phyloP scores from a whole-genome alignment of 2,329 filamentous ascomycete species.

The Sclerotinia glacialis region DNA sequence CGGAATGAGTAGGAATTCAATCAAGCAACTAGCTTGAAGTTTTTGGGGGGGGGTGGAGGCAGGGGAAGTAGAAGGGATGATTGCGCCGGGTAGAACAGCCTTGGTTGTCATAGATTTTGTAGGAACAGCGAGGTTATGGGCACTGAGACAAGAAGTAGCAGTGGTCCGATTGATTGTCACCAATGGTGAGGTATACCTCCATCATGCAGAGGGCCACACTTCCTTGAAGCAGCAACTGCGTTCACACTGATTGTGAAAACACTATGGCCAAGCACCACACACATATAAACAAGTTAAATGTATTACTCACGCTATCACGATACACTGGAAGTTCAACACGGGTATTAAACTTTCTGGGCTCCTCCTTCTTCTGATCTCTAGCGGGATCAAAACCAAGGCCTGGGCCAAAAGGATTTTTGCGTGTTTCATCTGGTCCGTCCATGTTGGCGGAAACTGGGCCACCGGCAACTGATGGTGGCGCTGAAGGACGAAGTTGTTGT shows the following conservation, averaged over 20 bases:
- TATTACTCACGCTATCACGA: slow-evolving; percentile 17
- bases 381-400: slow-evolving; percentile 48
- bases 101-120: neutral
- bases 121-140: neutral
- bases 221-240: slow-evolving; percentile 8
- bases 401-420: slow-evolving; percentile 26
- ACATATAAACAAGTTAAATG: neutral
- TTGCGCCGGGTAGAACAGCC: neutral
- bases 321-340: slow-evolving; percentile 50
- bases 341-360: slow-evolving; percentile 40
- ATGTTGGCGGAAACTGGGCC: slow-evolving; percentile 4
- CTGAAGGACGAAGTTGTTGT: neutral
- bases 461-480: neutral
- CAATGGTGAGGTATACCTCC: no score
- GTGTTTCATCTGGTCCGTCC: slow-evolving; percentile 15
- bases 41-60: neutral
- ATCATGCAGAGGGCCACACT: neutral
- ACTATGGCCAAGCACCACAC: neutral
- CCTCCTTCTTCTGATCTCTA: slow-evolving; percentile 26
- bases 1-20: neutral
- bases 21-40: neutral
- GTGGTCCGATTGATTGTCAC: neutral
- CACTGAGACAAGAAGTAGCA: neutral
- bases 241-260: neutral
- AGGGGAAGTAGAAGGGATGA: neutral